Base-by-base conservation (phyloP, 768 basidiomycete species). In the Russula sp. region DNA sequence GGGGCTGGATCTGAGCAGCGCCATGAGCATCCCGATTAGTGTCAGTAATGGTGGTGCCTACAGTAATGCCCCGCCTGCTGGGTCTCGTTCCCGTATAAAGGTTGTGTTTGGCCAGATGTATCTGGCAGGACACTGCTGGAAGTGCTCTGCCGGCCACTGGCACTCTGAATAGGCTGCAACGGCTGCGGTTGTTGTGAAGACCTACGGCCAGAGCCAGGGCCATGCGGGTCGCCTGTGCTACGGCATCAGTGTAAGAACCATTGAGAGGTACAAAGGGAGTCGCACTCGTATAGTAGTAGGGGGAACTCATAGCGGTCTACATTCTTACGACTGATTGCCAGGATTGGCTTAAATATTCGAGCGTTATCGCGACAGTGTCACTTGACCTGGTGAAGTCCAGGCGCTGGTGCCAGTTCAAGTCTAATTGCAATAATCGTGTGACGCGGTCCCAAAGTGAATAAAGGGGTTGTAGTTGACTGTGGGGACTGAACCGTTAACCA, bases 251-350 rank as follows among this genome's bases (percentile, higher is more conserved):
- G 40, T 44, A 48, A 3, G 31, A 48, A n/a, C 16, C 14, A 6
- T 39, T 16, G 27, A 27, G 34, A 44, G 22, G 9, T 18, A 11
- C 14, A 52, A 50, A 44, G 31, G 57, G 18, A 22, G 14, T n/a
- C 58, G 8, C 34, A 55, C 63, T 54, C 11, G 8, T 39, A 59
- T 51, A 22, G 22, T 35, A 9, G 27, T 49, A 4, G 50, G 45
- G n/a, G 18, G n/a, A 39, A 31, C 27, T 49, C 62, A 63, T 63
- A 6, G 44, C 42, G 62, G 44, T 31, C 51, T 44, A n/a, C 22
- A 18, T 14, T 14, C 57, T 58, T 34, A 13, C 45, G 6, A 48
- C 44, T 9, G 18, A 34, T 37, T 13, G 18, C 22, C 22, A n/a
- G 27, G 22, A 11, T 45, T 64, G 55, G 20, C 20, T 59, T 55